phyloP scores from a whole-genome alignment of 1,284 basidiomycete genomes.

The Phylloboletellus chloephorus region DNA sequence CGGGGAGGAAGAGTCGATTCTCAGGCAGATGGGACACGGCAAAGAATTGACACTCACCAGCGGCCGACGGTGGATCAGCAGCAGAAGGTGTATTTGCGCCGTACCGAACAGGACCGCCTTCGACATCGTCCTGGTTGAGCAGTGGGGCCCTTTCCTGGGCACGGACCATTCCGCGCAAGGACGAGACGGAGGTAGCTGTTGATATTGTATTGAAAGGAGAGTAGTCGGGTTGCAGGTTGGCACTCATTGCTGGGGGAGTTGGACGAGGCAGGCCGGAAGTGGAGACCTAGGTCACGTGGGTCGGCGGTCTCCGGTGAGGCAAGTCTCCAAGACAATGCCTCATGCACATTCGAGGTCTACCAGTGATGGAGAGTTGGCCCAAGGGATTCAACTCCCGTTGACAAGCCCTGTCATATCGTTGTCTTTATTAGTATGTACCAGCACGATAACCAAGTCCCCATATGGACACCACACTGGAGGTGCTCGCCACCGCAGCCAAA shows the following conservation, averaged over 20 bases:
- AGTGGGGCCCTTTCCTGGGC: constrained; percentile 23
- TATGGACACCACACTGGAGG: neutral
- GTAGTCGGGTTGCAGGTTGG: constrained; percentile 4
- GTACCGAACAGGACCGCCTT: constrained; percentile 23
- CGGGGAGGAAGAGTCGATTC: constrained; percentile 4
- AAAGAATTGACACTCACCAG: constrained; percentile 14
- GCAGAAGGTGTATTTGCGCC: constrained; percentile 12
- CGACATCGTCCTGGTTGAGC: constrained; percentile 23
- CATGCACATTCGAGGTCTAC: too few species aligned
- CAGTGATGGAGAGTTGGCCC: too few species aligned
- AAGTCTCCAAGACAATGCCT: too few species aligned
- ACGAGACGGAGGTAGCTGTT: constrained; percentile 27
- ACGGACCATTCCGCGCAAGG: constrained; percentile 24
- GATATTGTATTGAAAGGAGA: constrained; percentile 24
- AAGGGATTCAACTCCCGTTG: too few species aligned
- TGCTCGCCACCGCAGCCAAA: constrained; percentile 29
- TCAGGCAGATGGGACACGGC: neutral
- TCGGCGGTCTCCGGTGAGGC: neutral
- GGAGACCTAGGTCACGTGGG: constrained; percentile 9
- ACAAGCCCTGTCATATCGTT: too few species aligned
- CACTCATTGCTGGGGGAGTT: constrained; percentile 15
- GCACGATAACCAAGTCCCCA: neutral
- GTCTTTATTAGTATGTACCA: too few species aligned
- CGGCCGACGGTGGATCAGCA: constrained; percentile 17
- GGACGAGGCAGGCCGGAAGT: constrained; percentile 6